Base-by-base conservation (phyloP, 345 rosid genomes). In the Ceriops tagal region DNA sequence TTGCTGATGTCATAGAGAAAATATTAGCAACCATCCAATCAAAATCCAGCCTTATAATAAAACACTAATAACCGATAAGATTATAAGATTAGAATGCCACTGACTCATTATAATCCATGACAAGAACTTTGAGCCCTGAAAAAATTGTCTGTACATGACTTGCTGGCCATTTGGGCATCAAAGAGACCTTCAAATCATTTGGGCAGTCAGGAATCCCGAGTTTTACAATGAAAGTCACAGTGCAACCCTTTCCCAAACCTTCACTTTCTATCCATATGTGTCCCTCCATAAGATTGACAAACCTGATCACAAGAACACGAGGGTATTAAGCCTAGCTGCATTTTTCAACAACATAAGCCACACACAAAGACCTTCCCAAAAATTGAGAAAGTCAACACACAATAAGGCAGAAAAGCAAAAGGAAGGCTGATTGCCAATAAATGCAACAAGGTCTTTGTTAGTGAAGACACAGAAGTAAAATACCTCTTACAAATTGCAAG, bases 401-500 rank as follows among this genome's bases (percentile, higher is more conserved):
- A 32, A 66, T 1, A 49, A 26, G 27, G 24, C 24, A 55, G 34
- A 56, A 22, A 18, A 9, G 7, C 7, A 67, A 2, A 46, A 24
- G 49, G 18, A 56, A 51, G 68, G 46, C 55, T 2, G 26, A 8
- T 49, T 34, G 47, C 46, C 5, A 8, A 37, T 2, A 32, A 24
- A 62, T 61, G 34, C 55, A 65, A 52, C 24, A 66, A 46, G 35
- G 13, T 19, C 27, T 52, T 8, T 8, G 19, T 24, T n/a, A 49
- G 21, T 27, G 28, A 22, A 35, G 22, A 20, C 21, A n/a, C 11
- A 46, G 57, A 39, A 6, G 61, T 15, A 52, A 66, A 71, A 52
- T 80, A 92, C 99, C 99, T 90, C 80, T 89, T 92, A 84, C 95
- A 96, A 80, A 96, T 96, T 71, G 99, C 99, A 68, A 90, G 97